Base-by-base conservation (phyloP, 179 eudicot genomes). In the Dionaea muscipula region DNA sequence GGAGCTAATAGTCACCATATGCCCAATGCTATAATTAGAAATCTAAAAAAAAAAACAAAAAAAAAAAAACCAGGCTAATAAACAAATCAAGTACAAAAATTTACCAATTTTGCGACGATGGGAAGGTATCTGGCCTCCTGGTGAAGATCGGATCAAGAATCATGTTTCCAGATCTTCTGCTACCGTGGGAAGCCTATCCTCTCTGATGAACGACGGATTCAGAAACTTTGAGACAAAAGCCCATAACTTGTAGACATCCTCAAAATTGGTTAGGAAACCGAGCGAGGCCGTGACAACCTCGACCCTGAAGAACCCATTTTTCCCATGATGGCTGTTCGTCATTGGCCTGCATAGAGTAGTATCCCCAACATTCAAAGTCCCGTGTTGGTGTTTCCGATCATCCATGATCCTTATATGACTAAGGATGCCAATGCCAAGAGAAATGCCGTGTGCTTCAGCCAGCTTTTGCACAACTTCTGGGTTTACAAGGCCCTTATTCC, bases 261-360 rank as follows among this genome's bases (percentile, higher is more conserved):
- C 83, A 31, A 93, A 93, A 45, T 88, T 75, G 3, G 89, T 67
- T 65, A 93, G 59, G 55, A 93, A 93, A 33, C 96, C 79, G 46
- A 93, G 96, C 40, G 99, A 93, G 21, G 99, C 96, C 2, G 96
- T 93, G 31, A 93, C 89, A 46, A 93, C 99, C 72, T 88, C 99
- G 31, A 82, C 89, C 51, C 95, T 72, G 47, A 84, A 70, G 68
- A 82, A 85, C 13, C 84, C 93, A 52, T 74, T 73, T 73, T 78
- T 87, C 26, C 91, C 84, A 45, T 67, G 72, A 33, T 58, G 55
- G 1, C 86, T 94, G 58, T 75, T 93, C 20, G 67, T 78, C 89
- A 83, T 88, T n/a, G 93, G 98, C 80, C 68, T 87, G 68, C 94
- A 84, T 16, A 91, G 73, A 20, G 84, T 75, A 12, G 88, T 87